A percentile compares a stretch with the other conserved stretches of the same genome.
Evolutionary conservation across 495 filamentous ascomycete genomes (phyloP).

Genomic region (Amorphotheca resinae): DNA sequence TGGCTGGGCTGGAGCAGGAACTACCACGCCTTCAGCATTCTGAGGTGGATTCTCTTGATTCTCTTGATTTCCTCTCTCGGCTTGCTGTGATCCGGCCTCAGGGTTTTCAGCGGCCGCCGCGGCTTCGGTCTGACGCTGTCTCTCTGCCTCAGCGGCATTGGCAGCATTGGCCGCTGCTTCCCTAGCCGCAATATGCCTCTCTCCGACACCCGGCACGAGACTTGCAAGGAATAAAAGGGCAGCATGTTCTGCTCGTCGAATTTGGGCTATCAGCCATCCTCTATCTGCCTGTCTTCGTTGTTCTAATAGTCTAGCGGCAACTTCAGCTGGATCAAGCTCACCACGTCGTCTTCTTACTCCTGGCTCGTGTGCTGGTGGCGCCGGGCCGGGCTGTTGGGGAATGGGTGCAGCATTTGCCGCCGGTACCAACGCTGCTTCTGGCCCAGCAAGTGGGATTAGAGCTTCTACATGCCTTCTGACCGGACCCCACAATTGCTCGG

Average conservation of each 20-base stretch:
- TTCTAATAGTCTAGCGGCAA: slow-evolving; percentile 41
- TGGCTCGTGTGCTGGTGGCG: not conserved
- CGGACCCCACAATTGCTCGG: slow-evolving; percentile 44
- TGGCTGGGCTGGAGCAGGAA: not conserved
- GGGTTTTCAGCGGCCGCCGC: slow-evolving; percentile 8
- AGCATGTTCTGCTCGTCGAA: slow-evolving; percentile 58
- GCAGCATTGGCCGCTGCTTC: slow-evolving; percentile 19
- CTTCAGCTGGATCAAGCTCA: slow-evolving; percentile 37
- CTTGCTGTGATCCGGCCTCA: not conserved
- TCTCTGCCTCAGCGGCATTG: slow-evolving; percentile 17
- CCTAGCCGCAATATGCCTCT: slow-evolving; percentile 51
- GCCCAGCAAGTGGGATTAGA: slow-evolving; percentile 44
- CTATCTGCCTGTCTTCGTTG: slow-evolving; percentile 34
- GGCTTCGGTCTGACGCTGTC: slow-evolving; percentile 15
- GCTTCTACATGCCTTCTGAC: slow-evolving; percentile 60
- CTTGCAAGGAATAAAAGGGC: slow-evolving; percentile 76
- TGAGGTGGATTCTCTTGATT: not conserved
- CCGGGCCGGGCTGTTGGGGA: slow-evolving; percentile 4
- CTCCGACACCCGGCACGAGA: slow-evolving; percentile 72
- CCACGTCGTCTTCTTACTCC: slow-evolving; percentile 4
- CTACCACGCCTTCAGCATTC: not conserved
- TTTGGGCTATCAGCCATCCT: slow-evolving; percentile 40
- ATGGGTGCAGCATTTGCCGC: slow-evolving; percentile 10
- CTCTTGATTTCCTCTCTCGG: not conserved
- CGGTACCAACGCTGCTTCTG: slow-evolving; percentile 14